These are phyloP conservation scores for Brasilioporus rufonigricans DNA, from an alignment of 768 basidiomycete genomes.

Conservation along the genomic window DNA sequence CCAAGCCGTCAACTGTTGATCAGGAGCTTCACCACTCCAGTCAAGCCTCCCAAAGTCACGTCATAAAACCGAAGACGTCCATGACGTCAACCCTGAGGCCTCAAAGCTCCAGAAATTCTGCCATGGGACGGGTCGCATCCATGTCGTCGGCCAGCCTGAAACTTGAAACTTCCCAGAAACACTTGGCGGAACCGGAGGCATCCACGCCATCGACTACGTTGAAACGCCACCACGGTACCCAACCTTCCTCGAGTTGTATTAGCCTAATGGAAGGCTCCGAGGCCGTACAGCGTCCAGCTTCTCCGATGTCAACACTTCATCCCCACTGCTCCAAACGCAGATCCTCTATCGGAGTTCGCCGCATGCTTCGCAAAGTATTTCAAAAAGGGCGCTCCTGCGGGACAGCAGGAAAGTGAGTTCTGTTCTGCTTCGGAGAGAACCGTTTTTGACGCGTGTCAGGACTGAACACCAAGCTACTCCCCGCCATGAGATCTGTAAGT, in stretches of 20 bases:
- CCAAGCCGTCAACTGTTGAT: not conserved
- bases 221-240: not conserved
- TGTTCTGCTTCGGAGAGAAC: not conserved
- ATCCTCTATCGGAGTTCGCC: not conserved
- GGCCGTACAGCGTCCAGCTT: not conserved
- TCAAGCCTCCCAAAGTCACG: not conserved
- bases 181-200: too few species aligned
- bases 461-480: constrained; percentile 58
- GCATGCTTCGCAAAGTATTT: not conserved
- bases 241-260: not conserved
- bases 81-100: not conserved
- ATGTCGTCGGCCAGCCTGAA: too few species aligned
- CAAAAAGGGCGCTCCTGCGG: too few species aligned
- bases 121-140: too few species aligned
- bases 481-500: constrained; percentile 35
- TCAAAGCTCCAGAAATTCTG: too few species aligned
- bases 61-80: not conserved
- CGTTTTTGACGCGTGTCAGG: not conserved
- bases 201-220: not conserved
- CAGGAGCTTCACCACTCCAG: not conserved
- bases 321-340: not conserved
- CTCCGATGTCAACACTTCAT: too few species aligned
- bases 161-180: too few species aligned
- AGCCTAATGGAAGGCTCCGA: not conserved
- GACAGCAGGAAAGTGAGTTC: not conserved